Evolutionary conservation across 2,329 filamentous ascomycete species (phyloP), one percentile per base, ranked within the genome.

Genomic region (Thelonectria discophora): DNA sequence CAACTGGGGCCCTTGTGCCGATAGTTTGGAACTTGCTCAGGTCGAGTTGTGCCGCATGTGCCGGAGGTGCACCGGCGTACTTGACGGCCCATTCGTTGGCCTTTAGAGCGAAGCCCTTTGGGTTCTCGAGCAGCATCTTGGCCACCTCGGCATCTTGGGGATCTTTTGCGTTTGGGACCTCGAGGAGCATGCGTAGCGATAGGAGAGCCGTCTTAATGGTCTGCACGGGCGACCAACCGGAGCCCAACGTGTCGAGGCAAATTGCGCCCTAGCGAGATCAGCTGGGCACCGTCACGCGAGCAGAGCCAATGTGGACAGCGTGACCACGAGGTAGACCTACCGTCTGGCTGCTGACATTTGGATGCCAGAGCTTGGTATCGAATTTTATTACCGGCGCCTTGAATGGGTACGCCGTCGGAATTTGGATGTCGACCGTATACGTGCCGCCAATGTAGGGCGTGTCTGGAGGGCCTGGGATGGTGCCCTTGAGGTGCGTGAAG

Each of bases 121-220:
- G 93, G 48, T 91, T 86, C 2, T 89, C 86, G 62, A 97, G 83
- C 73, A 98, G 84, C 92, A 97, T 97, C 72, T 86, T 88, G 21
- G 95, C 95, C 1, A 98, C 95, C 76, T 97, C 93, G 40, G 94
- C 94, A 73, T 99, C 95, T 80, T 99, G 95, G 0, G 95, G 95
- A 68, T 99, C 95, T 72, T 94, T 96, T 0, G 95, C 94, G 76
- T 99, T 96, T 3, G 95, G 95, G 17, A 90, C 92, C 79, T 93
- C 93, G 72, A 99, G 91, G 17, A 99, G 88, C 68, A 94, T 94
- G 76, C 97, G 94, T 32, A 99, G 84, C 27, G 94, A 97, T 61
- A 99, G 88, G 47, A 99, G 87, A 39, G 94, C 93, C 18, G 93
- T 96, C 80, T 97, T 98, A 77, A 99, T 94, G 13, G 94, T 99